A percentile compares a stretch with the other conserved stretches of the same genome.
Conservation (phyloP, 1,284 basidiomycete species). For the Porogramme epimiltina region DNA sequence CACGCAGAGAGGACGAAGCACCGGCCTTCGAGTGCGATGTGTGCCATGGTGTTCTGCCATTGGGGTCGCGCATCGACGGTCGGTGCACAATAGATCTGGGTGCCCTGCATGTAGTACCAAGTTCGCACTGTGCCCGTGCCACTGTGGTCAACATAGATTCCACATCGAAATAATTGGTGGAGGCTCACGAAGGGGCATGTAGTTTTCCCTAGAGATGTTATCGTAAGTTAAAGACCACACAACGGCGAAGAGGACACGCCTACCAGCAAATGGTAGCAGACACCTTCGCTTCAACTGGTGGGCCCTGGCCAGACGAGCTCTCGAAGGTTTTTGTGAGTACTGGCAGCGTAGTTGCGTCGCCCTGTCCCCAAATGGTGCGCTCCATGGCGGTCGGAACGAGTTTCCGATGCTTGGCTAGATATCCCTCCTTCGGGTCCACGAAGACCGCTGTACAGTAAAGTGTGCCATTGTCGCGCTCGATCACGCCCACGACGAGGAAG, state of each 20-base stretch:
- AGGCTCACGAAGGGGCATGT: constrained; percentile 66
- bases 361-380: constrained; percentile 70
- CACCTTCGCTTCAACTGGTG: constrained; percentile 48
- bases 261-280: constrained; percentile 72
- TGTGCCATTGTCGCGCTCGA: constrained; percentile 68
- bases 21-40: constrained; percentile 77
- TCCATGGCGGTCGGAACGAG: constrained; percentile 72
- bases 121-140: constrained; percentile 46
- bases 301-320: constrained; percentile 19
- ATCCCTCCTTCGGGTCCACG: constrained; percentile 57
- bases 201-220: constrained; percentile 60
- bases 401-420: constrained; percentile 72
- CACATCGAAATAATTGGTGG: neutral
- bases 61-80: constrained; percentile 69
- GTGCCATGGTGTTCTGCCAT: constrained; percentile 70
- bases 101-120: constrained; percentile 63
- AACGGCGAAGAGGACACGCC: neutral
- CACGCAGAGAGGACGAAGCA: constrained; percentile 74
- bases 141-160: neutral
- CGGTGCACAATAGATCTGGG: constrained; percentile 69
- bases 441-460: constrained; percentile 74
- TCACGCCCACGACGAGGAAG: constrained; percentile 70
- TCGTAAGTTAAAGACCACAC: neutral
- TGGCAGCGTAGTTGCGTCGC: constrained; percentile 38
- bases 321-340: constrained; percentile 32